phyloP scores from a whole-genome alignment of 73 alveolate species.

The Tetrahymena borealis region DNA sequence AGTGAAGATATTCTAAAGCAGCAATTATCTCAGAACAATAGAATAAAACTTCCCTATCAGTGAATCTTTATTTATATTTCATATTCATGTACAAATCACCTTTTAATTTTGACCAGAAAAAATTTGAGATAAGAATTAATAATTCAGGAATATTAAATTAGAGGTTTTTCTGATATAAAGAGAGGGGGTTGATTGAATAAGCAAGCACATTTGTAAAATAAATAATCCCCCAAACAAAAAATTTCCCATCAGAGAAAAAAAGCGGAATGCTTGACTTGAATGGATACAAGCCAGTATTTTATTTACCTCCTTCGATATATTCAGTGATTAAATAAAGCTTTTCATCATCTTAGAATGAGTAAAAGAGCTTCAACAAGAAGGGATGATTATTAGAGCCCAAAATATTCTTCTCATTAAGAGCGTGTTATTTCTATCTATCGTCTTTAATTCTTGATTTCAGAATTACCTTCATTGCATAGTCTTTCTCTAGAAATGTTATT shows the following conservation, averaged over 20 bases:
- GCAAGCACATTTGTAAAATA: background rate
- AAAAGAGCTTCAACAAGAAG: constrained; percentile 14
- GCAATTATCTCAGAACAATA: constrained; percentile 40
- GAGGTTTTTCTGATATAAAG: no score
- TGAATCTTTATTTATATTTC: background rate
- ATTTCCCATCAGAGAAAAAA: background rate
- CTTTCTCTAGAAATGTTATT: constrained; percentile 37
- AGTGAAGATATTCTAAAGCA: constrained; percentile 52
- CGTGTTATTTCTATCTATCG: background rate
- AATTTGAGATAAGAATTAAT: no score
- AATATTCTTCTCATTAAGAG: background rate
- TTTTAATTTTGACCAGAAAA: background rate
- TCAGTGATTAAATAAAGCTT: constrained; percentile 18
- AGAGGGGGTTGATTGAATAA: no score
- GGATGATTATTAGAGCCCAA: constrained; percentile 1
- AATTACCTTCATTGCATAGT: constrained; percentile 75
- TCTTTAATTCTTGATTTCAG: constrained; percentile 37
- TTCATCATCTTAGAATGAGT: background rate
- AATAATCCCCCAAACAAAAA: background rate
- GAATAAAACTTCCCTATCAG: constrained; percentile 5
- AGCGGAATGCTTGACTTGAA: background rate
- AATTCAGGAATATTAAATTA: background rate
- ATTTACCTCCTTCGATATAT: background rate
- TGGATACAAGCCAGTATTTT: background rate
- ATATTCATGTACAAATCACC: constrained; percentile 14